Evolutionary conservation across 1,284 basidiomycete species (phyloP).

Genomic region (Trametes versicolor): DNA sequence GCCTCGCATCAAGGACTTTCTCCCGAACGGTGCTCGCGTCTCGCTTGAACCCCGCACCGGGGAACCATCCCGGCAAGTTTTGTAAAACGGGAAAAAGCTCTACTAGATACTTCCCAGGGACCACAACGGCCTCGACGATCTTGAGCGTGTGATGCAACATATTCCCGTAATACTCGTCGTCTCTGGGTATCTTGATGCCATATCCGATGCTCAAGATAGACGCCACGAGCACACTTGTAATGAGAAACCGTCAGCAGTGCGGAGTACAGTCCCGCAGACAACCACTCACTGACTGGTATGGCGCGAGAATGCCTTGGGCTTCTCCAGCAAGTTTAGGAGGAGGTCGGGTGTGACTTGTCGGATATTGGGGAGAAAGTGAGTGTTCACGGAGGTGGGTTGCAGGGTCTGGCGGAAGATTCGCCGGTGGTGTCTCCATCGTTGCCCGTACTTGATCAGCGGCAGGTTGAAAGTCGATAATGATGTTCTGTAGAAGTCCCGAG

Average conservation of each 20-base stretch:
- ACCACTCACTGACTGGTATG: constrained; percentile 24
- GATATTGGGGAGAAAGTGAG: constrained; percentile 2
- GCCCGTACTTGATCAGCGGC: constrained; percentile 17
- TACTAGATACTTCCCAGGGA: constrained; percentile 20
- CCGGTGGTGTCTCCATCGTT: constrained; percentile 23
- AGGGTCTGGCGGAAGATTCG: constrained; percentile 24
- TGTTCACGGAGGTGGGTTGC: background rate
- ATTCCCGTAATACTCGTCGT: constrained; percentile 13
- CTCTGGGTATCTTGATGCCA: constrained; percentile 12
- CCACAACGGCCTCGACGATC: constrained; percentile 3
- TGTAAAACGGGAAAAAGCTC: constrained; percentile 12
- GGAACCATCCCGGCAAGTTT: constrained; percentile 17
- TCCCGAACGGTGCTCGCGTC: constrained; percentile 4
- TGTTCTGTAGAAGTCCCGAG: background rate
- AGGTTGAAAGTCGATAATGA: constrained; percentile 14
- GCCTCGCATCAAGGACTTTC: background rate
- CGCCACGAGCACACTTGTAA: constrained; percentile 21
- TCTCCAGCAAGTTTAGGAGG: constrained; percentile 9
- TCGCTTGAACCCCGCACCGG: constrained; percentile 11
- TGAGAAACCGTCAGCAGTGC: background rate
- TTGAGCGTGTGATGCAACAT: constrained; percentile 10
- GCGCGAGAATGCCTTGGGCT: background rate
- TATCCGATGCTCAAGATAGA: constrained; percentile 22
- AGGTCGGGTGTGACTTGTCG: background rate
- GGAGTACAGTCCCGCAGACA: background rate